Percentiles rank a stretch among this genome's conserved stretches.
phyloP scores from a whole-genome alignment of 108 stramenopile genomes.

The Nitzschia palea region DNA sequence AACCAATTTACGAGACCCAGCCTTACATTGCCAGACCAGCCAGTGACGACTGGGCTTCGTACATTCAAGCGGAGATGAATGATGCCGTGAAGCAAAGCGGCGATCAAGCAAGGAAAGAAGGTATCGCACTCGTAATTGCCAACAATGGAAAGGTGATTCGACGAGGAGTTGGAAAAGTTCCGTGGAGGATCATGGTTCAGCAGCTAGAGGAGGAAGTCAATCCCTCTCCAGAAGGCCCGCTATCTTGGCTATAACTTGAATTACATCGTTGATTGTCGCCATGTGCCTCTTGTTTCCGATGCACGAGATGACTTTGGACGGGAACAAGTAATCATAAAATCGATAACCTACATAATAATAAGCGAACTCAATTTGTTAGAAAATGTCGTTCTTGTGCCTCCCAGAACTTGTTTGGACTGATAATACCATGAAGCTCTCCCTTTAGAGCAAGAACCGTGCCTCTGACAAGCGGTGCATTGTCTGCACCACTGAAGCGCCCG shows the following conservation, averaged over 20 bases:
- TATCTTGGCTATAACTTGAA: constrained; percentile 6
- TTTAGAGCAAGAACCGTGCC: constrained; percentile 41
- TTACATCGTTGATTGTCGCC: neutral
- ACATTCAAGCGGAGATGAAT: constrained; percentile 61
- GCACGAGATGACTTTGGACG: too few relatives aligned
- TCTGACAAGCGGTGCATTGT: constrained; percentile 33
- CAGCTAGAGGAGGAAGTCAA: constrained; percentile 73
- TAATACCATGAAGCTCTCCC: constrained; percentile 31
- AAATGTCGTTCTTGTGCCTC: constrained; percentile 40
- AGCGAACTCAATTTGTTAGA: neutral
- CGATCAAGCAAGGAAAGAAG: constrained; percentile 57
- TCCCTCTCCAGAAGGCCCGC: constrained; percentile 7
- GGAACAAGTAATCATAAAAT: too few relatives aligned
- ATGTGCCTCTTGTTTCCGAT: neutral
- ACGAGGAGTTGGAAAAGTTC: constrained; percentile 78
- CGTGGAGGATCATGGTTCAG: constrained; percentile 83
- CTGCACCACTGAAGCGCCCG: constrained; percentile 19
- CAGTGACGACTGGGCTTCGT: constrained; percentile 77
- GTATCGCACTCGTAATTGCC: constrained; percentile 75
- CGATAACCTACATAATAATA: neutral
- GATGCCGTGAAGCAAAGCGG: constrained; percentile 77
- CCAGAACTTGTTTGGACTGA: constrained; percentile 36
- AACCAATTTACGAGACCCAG: constrained; percentile 76
- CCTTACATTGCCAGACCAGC: constrained; percentile 71
- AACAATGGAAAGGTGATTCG: constrained; percentile 75